These are phyloP conservation scores for Elsinoe arachidis DNA, from an alignment of 2,329 filamentous ascomycete genomes.

Conservation along the genomic window DNA sequence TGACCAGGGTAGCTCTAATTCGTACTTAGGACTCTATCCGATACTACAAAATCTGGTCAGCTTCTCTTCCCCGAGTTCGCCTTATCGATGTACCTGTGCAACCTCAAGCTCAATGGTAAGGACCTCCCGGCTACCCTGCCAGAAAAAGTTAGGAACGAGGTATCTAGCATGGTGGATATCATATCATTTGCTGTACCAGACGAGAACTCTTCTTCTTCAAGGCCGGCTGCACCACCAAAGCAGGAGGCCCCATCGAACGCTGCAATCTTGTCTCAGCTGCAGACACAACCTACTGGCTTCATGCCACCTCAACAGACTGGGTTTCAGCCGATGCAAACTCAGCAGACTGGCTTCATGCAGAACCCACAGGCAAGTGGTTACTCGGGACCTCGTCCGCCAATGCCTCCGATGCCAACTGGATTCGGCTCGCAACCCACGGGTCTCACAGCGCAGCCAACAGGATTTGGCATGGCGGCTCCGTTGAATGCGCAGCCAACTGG, in stretches of 20 bases:
- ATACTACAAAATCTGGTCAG: constrained; percentile 93
- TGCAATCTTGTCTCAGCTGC: constrained; percentile 49
- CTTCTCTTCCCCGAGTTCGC: constrained; percentile 97
- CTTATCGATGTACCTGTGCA: constrained; percentile 96
- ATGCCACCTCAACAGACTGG: constrained; percentile 47
- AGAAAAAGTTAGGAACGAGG: constrained; percentile 86
- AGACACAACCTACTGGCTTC: constrained; percentile 48
- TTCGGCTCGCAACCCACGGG: constrained; percentile 48
- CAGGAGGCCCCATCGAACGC: constrained; percentile 61
- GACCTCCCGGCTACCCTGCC: constrained; percentile 65
- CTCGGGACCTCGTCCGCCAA: constrained; percentile 67
- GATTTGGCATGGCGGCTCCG: constrained; percentile 48
- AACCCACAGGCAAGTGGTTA: constrained; percentile 67
- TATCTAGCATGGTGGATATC: constrained; percentile 99
- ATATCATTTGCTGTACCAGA: constrained; percentile 91
- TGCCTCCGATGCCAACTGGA: constrained; percentile 70
- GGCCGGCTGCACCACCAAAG: constrained; percentile 44
- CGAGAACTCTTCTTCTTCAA: constrained; percentile 37
- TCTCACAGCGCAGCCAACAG: constrained; percentile 54
- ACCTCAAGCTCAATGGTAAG: constrained; percentile 82
- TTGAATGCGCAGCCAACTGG: constrained; percentile 93
- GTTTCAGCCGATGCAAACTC: constrained; percentile 42
- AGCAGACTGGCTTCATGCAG: constrained; percentile 49
- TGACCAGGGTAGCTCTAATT: neutral
- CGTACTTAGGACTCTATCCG: constrained; percentile 55